phyloP scores from a whole-genome alignment of 108 stramenopile genomes.

The Discostella pseudostelligera region DNA sequence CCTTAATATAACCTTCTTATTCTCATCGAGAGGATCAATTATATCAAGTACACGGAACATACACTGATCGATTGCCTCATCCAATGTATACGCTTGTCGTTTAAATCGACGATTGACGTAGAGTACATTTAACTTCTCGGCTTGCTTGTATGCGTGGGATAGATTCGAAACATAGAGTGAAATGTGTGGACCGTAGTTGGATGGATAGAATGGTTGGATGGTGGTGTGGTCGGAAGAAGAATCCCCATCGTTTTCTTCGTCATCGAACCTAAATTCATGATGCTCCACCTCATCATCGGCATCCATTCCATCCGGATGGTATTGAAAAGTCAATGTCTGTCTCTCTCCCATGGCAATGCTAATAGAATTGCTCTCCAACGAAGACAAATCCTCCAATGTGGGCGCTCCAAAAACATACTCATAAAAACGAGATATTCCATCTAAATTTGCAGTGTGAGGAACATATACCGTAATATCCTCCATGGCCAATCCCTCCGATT shows the following conservation, averaged over 20 bases:
- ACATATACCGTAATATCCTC: constrained; percentile 57
- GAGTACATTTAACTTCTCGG: constrained; percentile 36
- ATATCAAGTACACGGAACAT: constrained; percentile 65
- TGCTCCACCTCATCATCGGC: constrained; percentile 30
- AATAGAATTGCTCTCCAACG: constrained; percentile 8
- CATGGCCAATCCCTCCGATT: constrained; percentile 48
- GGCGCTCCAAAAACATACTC: constrained; percentile 45
- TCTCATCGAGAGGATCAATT: constrained; percentile 50
- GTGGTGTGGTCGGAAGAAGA: not conserved
- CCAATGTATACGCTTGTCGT: constrained; percentile 48
- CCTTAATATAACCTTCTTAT: constrained; percentile 37
- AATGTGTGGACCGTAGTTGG: constrained; percentile 67
- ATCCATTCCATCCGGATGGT: constrained; percentile 35
- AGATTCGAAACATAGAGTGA: constrained; percentile 57
- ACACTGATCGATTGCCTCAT: constrained; percentile 64
- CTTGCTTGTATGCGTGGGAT: constrained; percentile 26
- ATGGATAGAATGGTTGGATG: constrained; percentile 28
- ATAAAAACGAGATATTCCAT: constrained; percentile 68
- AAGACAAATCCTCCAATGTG: constrained; percentile 23
- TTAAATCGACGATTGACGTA: constrained; percentile 67
- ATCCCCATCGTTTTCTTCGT: constrained; percentile 27
- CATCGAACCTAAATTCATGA: constrained; percentile 55
- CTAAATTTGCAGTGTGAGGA: constrained; percentile 46
- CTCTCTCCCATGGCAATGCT: constrained; percentile 57
- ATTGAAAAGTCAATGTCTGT: constrained; percentile 66